Evolutionary conservation across 345 rosid species (phyloP), one percentile per base, ranked within the genome.

Genomic region (Lepidium didymum): DNA sequence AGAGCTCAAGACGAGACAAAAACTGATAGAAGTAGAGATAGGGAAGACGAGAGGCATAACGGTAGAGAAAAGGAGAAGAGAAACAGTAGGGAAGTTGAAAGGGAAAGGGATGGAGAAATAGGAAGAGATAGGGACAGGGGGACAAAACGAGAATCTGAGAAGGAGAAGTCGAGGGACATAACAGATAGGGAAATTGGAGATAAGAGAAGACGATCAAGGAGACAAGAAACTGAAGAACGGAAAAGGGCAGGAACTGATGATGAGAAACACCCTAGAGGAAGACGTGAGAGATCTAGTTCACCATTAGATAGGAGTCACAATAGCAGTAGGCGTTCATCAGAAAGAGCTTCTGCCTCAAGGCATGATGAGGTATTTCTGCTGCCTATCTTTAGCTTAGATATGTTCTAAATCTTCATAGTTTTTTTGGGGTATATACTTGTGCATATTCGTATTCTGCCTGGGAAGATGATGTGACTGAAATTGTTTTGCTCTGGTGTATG

Each of bases 201-300:
- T 50, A 87, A 84, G 55, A 85, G 88, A 73, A 82, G 75, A 75
- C 86, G 81, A 53, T 70, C 75, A 6, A 86, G 78, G 68, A 82
- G 96, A 74, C 88, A 85, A 33, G 94, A 85, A 36, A 69, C 41
- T 43, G 79, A 73, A 19, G 78, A 76, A 29, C 81, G 84, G 77
- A 78, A 80, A 72, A 71, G 81, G 57, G 82, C 68, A 75, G 70
- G 77, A 69, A 82, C 75, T 46, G 81, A 77, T 43, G 90, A 69
- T 34, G 88, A 84, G 72, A 83, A 68, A 46, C 83, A 72, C 56
- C 50, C 63, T 21, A 82, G 81, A 75, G 82, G 84, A 75, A 76
- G 82, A 62, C 89, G 64, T 35, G 64, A 74, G 68, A 81, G 85
- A 63, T 88, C 95, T 55, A 75, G 34, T 38, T 90, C 96, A 1